Conservation (phyloP, 208 protist genomes). For the Crithidia bombi region DNA sequence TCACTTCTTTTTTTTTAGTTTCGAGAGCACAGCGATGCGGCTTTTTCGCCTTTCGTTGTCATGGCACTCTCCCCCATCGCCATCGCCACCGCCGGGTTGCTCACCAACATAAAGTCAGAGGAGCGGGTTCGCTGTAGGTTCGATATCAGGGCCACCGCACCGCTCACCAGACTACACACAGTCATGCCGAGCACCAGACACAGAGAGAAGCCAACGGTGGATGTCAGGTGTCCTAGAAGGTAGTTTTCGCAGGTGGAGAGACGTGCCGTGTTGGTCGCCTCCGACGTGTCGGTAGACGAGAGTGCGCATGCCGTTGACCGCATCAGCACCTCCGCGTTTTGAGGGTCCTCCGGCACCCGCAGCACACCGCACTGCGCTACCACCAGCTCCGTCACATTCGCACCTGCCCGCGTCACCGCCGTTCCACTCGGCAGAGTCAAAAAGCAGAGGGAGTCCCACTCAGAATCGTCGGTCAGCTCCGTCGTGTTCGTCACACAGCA, state of each 20-base stretch:
- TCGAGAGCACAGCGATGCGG: too few species aligned
- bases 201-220: conserved; percentile 22
- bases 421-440: conserved; percentile 20
- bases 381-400: conserved; percentile 9
- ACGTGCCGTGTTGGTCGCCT: not conserved
- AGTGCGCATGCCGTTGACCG: conserved; percentile 7
- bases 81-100: not conserved
- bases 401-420: conserved; percentile 8
- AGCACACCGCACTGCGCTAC: conserved; percentile 14
- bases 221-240: conserved; percentile 30
- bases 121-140: conserved; percentile 19
- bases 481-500: conserved; percentile 53
- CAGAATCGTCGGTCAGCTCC: conserved; percentile 1
- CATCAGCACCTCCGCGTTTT: not conserved
- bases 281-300: not conserved
- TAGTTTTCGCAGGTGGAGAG: conserved; percentile 23
- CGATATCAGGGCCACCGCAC: conserved; percentile 5
- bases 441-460: conserved; percentile 37
- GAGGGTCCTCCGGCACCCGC: not conserved
- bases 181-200: conserved; percentile 26
- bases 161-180: conserved; percentile 29
- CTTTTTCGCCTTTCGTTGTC: not conserved
- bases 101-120: conserved; percentile 17
- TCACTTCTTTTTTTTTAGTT: too few species aligned
- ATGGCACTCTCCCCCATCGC: not conserved